A percentile compares a stretch with the other conserved stretches of the same genome.
Evolutionary conservation across 129 eudicot genomes (phyloP).

Genomic region (Mikania micrantha): DNA sequence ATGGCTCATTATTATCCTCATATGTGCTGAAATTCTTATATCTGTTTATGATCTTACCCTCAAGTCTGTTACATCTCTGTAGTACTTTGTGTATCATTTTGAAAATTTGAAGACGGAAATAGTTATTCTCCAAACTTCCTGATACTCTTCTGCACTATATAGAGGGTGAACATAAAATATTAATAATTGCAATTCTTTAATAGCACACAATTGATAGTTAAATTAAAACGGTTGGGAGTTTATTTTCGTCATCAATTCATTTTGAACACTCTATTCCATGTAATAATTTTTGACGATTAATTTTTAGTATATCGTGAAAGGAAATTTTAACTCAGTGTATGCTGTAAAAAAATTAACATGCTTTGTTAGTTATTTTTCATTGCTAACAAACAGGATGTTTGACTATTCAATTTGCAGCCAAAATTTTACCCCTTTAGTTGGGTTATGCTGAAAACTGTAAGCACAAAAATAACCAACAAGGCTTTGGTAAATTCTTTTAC

Average conservation of each 20-base stretch:
- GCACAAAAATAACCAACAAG: neutral
- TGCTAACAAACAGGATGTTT: neutral
- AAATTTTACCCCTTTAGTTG: neutral
- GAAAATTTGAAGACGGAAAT: conserved; percentile 16
- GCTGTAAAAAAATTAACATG: neutral
- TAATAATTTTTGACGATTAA: neutral
- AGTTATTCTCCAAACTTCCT: conserved; percentile 17
- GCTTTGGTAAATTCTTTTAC: conserved; percentile 4
- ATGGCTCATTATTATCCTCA: conserved; percentile 85
- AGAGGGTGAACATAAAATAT: conserved; percentile 8
- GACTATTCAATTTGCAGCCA: neutral
- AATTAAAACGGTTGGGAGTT: neutral
- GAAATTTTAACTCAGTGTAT: neutral
- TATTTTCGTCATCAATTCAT: neutral
- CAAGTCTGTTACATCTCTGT: conserved; percentile 45
- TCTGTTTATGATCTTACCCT: conserved; percentile 84
- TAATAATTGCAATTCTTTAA: neutral
- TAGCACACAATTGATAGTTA: neutral
- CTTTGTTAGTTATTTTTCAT: neutral
- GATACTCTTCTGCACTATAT: conserved; percentile 8
- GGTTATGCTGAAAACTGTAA: neutral
- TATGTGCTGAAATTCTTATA: conserved; percentile 71
- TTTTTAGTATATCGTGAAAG: neutral
- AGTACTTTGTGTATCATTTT: conserved; percentile 18
- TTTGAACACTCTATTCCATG: conserved; percentile 10